phyloP scores from a whole-genome alignment of 106 monocot genomes.

The Apostasia shenzhenica region DNA sequence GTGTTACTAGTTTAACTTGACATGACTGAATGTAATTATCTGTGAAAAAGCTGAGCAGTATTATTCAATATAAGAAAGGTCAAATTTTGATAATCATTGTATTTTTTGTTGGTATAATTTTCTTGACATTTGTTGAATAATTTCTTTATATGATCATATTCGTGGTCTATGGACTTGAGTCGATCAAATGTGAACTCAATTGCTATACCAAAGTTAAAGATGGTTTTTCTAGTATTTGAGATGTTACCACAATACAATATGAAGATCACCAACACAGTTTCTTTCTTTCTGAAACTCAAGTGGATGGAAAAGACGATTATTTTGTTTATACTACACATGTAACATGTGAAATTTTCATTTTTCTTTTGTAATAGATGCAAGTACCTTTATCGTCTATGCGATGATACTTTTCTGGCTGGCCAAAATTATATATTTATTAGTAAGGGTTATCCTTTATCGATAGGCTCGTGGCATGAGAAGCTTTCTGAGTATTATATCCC shows the following conservation, averaged over 20 bases:
- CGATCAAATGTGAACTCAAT: constrained; percentile 57
- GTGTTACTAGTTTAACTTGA: too few species aligned
- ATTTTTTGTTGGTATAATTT: too few species aligned
- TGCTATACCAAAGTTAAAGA: constrained; percentile 70
- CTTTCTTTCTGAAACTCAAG: constrained; percentile 88
- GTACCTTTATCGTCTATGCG: constrained; percentile 87
- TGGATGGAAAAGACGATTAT: background rate
- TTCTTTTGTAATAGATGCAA: constrained; percentile 53
- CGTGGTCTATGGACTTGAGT: constrained; percentile 91
- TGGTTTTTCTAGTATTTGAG: constrained; percentile 83
- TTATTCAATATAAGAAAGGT: too few species aligned
- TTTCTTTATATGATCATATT: constrained; percentile 40
- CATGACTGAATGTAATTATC: too few species aligned
- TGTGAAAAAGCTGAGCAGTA: too few species aligned
- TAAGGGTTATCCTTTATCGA: constrained; percentile 81
- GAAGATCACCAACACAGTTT: constrained; percentile 98
- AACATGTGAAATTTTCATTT: background rate
- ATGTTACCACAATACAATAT: constrained; percentile 78
- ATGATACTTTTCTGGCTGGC: constrained; percentile 70
- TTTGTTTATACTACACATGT: too few species aligned
- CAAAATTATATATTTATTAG: constrained; percentile 84
- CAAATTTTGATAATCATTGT: too few species aligned
- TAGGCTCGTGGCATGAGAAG: constrained; percentile 77
- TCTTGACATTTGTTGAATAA: background rate
- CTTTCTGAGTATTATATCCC: constrained; percentile 43